Percentiles rank a stretch among this genome's conserved stretches.
phyloP scores from a whole-genome alignment of 106 monocot genomes.

The Chionographis japonica region DNA sequence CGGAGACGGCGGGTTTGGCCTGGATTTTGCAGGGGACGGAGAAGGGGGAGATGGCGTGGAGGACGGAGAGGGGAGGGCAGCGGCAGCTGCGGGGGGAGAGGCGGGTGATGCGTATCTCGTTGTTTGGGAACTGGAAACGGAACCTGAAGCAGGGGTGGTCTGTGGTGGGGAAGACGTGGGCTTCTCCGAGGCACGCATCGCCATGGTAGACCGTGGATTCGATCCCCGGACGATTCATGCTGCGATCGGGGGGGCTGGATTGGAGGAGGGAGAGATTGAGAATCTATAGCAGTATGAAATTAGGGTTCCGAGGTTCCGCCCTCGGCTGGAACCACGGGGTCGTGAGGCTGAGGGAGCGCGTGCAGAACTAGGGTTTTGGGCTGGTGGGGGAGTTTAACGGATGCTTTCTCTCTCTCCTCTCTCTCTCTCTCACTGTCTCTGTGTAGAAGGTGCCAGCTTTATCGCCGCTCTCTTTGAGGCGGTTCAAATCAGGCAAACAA shows the following conservation, averaged over 20 bases:
- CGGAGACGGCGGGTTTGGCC: constrained; percentile 19
- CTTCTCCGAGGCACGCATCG: constrained; percentile 13
- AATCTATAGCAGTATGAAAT: no score
- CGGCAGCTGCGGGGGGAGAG: constrained; percentile 59
- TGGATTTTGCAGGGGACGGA: constrained; percentile 61
- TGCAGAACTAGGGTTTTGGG: no score
- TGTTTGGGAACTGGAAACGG: constrained; percentile 26
- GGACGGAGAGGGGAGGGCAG: constrained; percentile 59
- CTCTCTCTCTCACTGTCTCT: no score
- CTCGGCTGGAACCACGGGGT: no score
- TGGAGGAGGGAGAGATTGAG: no score
- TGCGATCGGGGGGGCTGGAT: background rate
- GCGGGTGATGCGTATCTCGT: constrained; percentile 54
- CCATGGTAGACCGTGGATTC: background rate
- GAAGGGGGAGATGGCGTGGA: constrained; percentile 62
- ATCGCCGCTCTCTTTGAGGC: no score
- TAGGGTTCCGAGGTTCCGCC: no score
- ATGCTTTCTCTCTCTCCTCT: no score
- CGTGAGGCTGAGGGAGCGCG: no score
- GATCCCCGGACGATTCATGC: constrained; percentile 9
- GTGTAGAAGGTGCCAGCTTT: no score
- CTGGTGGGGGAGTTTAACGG: no score
- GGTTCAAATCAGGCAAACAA: no score
- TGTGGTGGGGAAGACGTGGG: constrained; percentile 33
- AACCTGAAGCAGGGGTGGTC: background rate